Conservation (phyloP, 768 basidiomycete species). For the Chlorophyllum brunneum region DNA sequence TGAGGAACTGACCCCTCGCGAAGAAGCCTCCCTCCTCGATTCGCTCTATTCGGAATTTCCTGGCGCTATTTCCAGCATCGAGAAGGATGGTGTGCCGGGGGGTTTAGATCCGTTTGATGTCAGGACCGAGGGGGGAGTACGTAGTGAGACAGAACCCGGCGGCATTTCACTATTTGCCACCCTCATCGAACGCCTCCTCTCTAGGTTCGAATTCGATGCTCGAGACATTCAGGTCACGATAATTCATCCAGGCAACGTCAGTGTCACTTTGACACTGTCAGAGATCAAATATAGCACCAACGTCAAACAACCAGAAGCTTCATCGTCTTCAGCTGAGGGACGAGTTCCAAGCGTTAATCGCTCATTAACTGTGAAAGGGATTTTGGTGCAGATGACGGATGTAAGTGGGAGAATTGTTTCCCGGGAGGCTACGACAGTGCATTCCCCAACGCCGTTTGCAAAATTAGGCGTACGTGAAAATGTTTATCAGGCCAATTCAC, state of each 20-base stretch:
- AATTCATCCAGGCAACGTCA: slow-evolving; percentile 59
- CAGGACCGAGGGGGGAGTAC: slow-evolving; percentile 31
- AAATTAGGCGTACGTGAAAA: slow-evolving; percentile 22
- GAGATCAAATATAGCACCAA: slow-evolving; percentile 58
- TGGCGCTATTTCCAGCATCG: slow-evolving; percentile 15
- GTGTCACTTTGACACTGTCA: slow-evolving; percentile 55
- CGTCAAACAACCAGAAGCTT: slow-evolving; percentile 9
- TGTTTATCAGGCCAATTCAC: slow-evolving; percentile 33
- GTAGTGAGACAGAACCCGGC: slow-evolving; percentile 54
- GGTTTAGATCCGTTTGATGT: slow-evolving; percentile 55
- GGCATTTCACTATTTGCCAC: slow-evolving; percentile 81
- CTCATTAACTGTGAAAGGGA: slow-evolving; percentile 51
- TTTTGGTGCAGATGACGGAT: slow-evolving; percentile 37
- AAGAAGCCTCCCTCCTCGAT: slow-evolving; percentile 67
- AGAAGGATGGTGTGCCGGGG: slow-evolving; percentile 59
- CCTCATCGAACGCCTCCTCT: slow-evolving; percentile 73
- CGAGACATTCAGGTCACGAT: slow-evolving; percentile 64
- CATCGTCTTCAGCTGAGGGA: slow-evolving; percentile 5
- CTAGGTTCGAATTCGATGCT: slow-evolving; percentile 76
- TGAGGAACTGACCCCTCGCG: slow-evolving; percentile 67
- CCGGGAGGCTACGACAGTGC: not conserved
- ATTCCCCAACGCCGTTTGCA: slow-evolving; percentile 15
- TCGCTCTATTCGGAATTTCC: slow-evolving; percentile 53
- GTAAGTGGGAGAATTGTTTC: not conserved
- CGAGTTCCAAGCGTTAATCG: slow-evolving; percentile 31